Percentiles rank a stretch among this genome's conserved stretches.
phyloP scores from a whole-genome alignment of 306 rosid species.

The Adenanthera pavonina region DNA sequence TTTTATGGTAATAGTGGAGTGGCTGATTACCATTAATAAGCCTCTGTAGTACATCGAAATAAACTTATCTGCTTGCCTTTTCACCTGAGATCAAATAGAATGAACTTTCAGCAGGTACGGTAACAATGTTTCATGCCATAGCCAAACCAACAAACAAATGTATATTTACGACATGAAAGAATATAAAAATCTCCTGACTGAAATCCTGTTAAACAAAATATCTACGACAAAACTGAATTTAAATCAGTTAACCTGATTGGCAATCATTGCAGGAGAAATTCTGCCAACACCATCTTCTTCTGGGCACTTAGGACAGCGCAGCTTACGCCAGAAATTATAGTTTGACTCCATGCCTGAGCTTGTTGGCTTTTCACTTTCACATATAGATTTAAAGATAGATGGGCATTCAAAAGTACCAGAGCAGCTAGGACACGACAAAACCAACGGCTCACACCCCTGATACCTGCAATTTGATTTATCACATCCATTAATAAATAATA shows the following conservation, averaged over 20 bases:
- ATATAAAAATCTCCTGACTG: slow-evolving; percentile 10
- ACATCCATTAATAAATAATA: slow-evolving; percentile 24
- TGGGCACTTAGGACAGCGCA: slow-evolving; percentile 81
- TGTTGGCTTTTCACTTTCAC: slow-evolving; percentile 54
- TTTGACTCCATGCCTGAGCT: slow-evolving; percentile 44
- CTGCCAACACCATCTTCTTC: slow-evolving; percentile 62
- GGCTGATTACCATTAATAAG: slow-evolving; percentile 64
- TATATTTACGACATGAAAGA: slow-evolving; percentile 11
- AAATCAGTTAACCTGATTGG: slow-evolving; percentile 69
- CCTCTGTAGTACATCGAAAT: slow-evolving; percentile 79
- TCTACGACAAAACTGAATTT: slow-evolving; percentile 7
- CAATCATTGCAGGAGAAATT: slow-evolving; percentile 77
- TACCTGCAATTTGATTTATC: slow-evolving; percentile 64
- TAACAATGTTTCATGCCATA: slow-evolving; percentile 23
- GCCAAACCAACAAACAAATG: slow-evolving; percentile 24
- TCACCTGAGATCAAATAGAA: slow-evolving; percentile 63
- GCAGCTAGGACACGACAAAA: slow-evolving; percentile 88
- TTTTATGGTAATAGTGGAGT: slow-evolving; percentile 14
- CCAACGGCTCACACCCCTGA: slow-evolving; percentile 74
- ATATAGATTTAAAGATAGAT: slow-evolving; percentile 63
- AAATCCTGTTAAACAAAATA: slow-evolving; percentile 24
- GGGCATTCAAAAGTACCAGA: slow-evolving; percentile 75
- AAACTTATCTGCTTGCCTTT: slow-evolving; percentile 78
- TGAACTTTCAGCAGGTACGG: slow-evolving; percentile 29
- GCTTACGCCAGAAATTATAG: slow-evolving; percentile 68